phyloP scores from a whole-genome alignment of 257 asterid genomes.

The Lycium barbarum region DNA sequence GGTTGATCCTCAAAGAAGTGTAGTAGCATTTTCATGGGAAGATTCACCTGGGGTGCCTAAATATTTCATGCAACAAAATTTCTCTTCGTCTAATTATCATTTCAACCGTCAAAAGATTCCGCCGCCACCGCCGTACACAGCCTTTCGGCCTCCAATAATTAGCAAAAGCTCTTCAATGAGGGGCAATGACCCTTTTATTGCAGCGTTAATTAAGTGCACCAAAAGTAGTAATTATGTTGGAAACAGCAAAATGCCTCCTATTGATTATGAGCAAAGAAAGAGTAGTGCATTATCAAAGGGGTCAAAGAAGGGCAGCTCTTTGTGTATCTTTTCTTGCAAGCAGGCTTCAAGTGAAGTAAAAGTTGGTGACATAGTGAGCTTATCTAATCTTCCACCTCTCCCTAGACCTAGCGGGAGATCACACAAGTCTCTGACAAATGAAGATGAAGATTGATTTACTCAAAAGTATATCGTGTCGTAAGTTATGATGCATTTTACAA shows the following conservation, averaged over 20 bases:
- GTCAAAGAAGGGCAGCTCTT: conserved; percentile 29
- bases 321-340: conserved; percentile 53
- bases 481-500: not conserved
- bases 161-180: conserved; percentile 34
- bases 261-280: conserved; percentile 30
- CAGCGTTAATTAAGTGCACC: conserved; percentile 62
- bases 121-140: conserved; percentile 22
- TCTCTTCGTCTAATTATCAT: conserved; percentile 14
- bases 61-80: conserved; percentile 40
- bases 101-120: not conserved
- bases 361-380: conserved; percentile 49
- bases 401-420: conserved; percentile 42
- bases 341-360: conserved; percentile 48
- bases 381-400: conserved; percentile 56
- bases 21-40: conserved; percentile 83
- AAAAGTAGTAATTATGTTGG: conserved; percentile 5
- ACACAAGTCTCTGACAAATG: conserved; percentile 2
- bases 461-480: not conserved
- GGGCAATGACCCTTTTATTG: conserved; percentile 63
- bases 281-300: conserved; percentile 17
- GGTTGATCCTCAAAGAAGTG: conserved; percentile 42
- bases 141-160: conserved; percentile 28
- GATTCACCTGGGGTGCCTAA: conserved; percentile 73
- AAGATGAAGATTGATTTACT: not conserved
- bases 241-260: not conserved